These are phyloP conservation scores for Nepenthes mirabilis DNA, from an alignment of 148 eudicot genomes.

Conservation along the genomic window DNA sequence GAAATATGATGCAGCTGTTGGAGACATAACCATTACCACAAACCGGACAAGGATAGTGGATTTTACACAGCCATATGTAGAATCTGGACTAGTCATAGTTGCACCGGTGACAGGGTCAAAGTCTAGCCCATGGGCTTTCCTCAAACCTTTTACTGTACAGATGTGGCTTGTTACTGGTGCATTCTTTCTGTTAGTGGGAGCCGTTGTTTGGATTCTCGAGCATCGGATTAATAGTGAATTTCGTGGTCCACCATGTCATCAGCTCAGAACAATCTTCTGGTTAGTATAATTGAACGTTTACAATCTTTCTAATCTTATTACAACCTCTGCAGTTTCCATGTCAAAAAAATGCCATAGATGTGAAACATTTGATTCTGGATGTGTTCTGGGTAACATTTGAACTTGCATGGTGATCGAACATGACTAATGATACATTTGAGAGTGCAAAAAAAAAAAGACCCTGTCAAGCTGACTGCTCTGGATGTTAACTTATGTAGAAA, in stretches of 20 bases:
- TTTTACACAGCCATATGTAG: slow-evolving; percentile 69
- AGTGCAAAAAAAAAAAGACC: too few relatives aligned
- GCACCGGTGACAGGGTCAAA: slow-evolving; percentile 34
- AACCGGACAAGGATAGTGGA: slow-evolving; percentile 78
- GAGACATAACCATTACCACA: slow-evolving; percentile 58
- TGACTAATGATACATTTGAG: too few relatives aligned
- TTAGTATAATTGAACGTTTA: slow-evolving; percentile 11
- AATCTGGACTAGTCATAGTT: slow-evolving; percentile 64
- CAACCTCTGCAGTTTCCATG: too few relatives aligned
- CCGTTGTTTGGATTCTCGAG: slow-evolving; percentile 73
- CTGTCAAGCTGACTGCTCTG: too few relatives aligned
- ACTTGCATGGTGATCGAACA: too few relatives aligned
- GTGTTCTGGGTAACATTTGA: too few relatives aligned
- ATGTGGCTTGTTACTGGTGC: slow-evolving; percentile 60
- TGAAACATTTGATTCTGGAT: too few relatives aligned
- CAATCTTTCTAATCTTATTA: too few relatives aligned
- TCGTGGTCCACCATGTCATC: slow-evolving; percentile 75
- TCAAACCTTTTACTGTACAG: slow-evolving; percentile 46
- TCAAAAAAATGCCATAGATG: too few relatives aligned
- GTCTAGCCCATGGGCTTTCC: slow-evolving; percentile 62
- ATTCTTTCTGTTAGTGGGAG: slow-evolving; percentile 54
- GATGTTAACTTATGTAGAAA: too few relatives aligned
- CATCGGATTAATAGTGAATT: slow-evolving; percentile 61
- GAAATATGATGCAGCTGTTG: slow-evolving; percentile 80
- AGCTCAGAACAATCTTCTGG: slow-evolving; percentile 57